These are phyloP conservation scores for Colletotrichum sp. DNA, from an alignment of 2,329 filamentous ascomycete genomes.

Conservation along the genomic window DNA sequence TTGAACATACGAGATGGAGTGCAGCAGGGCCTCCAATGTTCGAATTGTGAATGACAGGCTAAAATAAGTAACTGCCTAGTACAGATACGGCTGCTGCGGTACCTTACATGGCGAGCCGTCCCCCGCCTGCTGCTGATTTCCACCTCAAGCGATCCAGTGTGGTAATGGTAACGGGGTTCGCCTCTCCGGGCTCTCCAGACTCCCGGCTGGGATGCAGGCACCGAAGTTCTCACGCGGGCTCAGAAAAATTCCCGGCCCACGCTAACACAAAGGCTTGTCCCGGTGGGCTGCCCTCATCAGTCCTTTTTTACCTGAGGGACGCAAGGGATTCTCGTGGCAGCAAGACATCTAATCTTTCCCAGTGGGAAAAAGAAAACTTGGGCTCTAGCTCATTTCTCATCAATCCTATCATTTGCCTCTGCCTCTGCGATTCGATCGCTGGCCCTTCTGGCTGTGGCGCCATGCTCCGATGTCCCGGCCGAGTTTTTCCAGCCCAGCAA, in stretches of 20 bases:
- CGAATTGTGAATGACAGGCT: neutral
- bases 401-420: neutral
- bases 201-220: neutral
- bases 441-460: neutral
- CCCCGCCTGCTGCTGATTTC: neutral
- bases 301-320: neutral
- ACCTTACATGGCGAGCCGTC: neutral
- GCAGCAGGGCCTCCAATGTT: neutral
- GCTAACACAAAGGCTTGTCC: neutral
- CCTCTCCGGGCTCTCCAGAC: neutral
- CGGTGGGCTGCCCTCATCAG: neutral
- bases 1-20: neutral
- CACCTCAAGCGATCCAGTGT: neutral
- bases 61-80: slow-evolving; percentile 13
- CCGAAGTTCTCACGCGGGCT: neutral
- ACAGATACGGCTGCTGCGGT: neutral
- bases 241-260: neutral
- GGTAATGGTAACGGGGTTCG: slow-evolving; percentile 5
- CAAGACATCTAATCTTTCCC: neutral
- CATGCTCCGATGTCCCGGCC: neutral
- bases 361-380: neutral
- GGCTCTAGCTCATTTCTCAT: neutral
- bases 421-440: neutral
- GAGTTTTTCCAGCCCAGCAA: neutral
- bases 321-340: neutral